phyloP scores from a whole-genome alignment of 306 rosid species.

The Rubus idaeus region DNA sequence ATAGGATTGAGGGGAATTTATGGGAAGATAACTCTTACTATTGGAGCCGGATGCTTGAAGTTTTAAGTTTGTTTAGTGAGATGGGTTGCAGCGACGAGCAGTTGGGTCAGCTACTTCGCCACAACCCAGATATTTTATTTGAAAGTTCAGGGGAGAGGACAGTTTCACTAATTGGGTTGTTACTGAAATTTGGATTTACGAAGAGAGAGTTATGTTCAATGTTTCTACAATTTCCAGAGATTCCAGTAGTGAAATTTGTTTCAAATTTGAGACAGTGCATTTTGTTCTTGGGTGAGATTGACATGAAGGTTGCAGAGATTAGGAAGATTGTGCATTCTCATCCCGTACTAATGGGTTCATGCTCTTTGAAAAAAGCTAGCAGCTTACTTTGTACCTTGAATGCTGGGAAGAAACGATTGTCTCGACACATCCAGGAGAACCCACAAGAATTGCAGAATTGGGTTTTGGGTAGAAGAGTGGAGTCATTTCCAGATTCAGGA shows the following conservation, averaged over 20 bases:
- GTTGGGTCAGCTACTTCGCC: constrained; percentile 33
- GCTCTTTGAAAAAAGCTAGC: constrained; percentile 46
- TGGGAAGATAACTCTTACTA: constrained; percentile 38
- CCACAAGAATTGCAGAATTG: constrained; percentile 60
- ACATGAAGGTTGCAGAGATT: constrained; percentile 57
- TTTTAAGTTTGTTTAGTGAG: constrained; percentile 46
- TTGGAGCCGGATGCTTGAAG: constrained; percentile 54
- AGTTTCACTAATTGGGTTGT: constrained; percentile 51
- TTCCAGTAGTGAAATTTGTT: constrained; percentile 46
- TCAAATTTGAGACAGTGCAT: constrained; percentile 53
- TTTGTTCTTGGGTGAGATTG: constrained; percentile 51
- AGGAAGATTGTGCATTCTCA: constrained; percentile 53
- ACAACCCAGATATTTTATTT: constrained; percentile 52
- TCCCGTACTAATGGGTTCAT: constrained; percentile 54
- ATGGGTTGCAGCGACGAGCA: constrained; percentile 42
- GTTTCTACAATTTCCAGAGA: constrained; percentile 57
- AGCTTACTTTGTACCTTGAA: constrained; percentile 51
- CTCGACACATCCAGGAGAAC: constrained; percentile 47
- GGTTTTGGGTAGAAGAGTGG: constrained; percentile 49
- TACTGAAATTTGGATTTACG: constrained; percentile 60
- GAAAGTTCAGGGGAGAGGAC: constrained; percentile 60
- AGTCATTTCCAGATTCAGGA: constrained; percentile 34
- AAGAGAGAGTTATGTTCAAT: constrained; percentile 38
- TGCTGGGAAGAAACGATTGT: constrained; percentile 60
- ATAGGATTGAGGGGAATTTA: constrained; percentile 49